Conservation (phyloP, 495 filamentous ascomycete species). For the Aspergillus incahuasiensis region DNA sequence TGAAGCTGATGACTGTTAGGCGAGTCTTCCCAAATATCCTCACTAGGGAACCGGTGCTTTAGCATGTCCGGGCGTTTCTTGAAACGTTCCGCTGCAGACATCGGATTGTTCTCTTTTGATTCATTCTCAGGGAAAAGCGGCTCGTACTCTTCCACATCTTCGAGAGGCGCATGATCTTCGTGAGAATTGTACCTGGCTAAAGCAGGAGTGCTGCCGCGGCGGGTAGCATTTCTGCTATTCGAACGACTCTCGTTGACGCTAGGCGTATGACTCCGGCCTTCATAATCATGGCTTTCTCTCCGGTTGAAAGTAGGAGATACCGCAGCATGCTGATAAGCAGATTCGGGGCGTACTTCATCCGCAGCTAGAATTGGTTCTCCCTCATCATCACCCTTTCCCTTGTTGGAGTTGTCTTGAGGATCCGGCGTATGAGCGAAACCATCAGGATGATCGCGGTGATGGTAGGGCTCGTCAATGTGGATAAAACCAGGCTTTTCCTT, state of each 20-base stretch:
- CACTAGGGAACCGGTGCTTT: constrained; percentile 81
- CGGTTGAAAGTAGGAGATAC: constrained; percentile 64
- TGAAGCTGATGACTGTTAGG: constrained; percentile 80
- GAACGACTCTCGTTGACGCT: constrained; percentile 62
- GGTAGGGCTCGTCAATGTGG: constrained; percentile 70
- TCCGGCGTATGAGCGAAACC: constrained; percentile 46
- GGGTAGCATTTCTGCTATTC: constrained; percentile 65
- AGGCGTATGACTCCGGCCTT: constrained; percentile 46
- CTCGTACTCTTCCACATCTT: constrained; percentile 92
- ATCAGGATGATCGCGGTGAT: constrained; percentile 57
- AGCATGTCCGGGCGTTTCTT: constrained; percentile 57
- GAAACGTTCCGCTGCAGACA: constrained; percentile 55
- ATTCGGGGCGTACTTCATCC: constrained; percentile 82
- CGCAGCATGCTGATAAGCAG: constrained; percentile 64
- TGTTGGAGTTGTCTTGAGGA: constrained; percentile 34
- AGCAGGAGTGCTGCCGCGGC: constrained; percentile 43
- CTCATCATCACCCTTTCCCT: constrained; percentile 44
- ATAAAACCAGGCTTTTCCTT: constrained; percentile 51
- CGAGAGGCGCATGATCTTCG: constrained; percentile 65
- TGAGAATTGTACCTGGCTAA: constrained; percentile 49
- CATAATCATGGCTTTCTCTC: constrained; percentile 55
- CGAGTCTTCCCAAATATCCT: constrained; percentile 96
- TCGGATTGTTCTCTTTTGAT: constrained; percentile 55
- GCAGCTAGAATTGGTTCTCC: constrained; percentile 82
- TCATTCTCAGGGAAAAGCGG: constrained; percentile 85